phyloP scores from a whole-genome alignment of 2,329 filamentous ascomycete genomes.

The Pseudopithomyces maydicus region DNA sequence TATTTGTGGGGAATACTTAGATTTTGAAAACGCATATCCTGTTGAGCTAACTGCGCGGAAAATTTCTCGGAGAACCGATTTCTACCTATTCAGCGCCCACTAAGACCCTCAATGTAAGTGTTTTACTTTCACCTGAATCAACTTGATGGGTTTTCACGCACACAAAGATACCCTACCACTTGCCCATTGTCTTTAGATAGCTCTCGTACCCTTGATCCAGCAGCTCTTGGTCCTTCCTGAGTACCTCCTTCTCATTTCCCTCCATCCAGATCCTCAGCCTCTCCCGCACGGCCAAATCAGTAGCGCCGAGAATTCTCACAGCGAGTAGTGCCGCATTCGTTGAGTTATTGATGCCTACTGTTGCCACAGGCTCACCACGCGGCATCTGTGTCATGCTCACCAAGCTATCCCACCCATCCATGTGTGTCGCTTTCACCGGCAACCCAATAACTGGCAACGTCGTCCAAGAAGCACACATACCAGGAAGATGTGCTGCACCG shows the following conservation, averaged over 20 bases:
- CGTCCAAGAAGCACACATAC: constrained; percentile 58
- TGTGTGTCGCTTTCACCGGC: constrained; percentile 55
- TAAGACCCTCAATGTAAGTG: too few species aligned
- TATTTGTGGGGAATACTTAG: too few species aligned
- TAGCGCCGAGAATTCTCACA: constrained; percentile 50
- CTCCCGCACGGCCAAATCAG: constrained; percentile 60
- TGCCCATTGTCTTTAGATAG: constrained; percentile 55
- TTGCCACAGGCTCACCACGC: constrained; percentile 50
- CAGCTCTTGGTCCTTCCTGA: constrained; percentile 65
- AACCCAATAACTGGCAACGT: constrained; percentile 57
- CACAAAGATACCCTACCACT: constrained; percentile 27
- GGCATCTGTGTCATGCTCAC: constrained; percentile 60
- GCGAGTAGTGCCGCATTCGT: constrained; percentile 55
- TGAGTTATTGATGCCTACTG: constrained; percentile 53
- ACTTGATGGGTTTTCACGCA: too few species aligned
- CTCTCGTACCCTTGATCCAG: constrained; percentile 61
- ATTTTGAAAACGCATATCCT: too few species aligned
- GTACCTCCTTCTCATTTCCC: constrained; percentile 67
- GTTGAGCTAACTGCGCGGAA: too few species aligned
- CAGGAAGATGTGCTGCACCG: constrained; percentile 57
- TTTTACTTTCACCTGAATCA: too few species aligned
- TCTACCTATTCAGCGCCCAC: too few species aligned
- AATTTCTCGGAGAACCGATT: too few species aligned
- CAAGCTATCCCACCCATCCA: constrained; percentile 57
- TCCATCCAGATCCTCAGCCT: constrained; percentile 66